A percentile compares a stretch with the other conserved stretches of the same genome.
Conservation (phyloP, 306 rosid genomes). For the Cicer arietinum region DNA sequence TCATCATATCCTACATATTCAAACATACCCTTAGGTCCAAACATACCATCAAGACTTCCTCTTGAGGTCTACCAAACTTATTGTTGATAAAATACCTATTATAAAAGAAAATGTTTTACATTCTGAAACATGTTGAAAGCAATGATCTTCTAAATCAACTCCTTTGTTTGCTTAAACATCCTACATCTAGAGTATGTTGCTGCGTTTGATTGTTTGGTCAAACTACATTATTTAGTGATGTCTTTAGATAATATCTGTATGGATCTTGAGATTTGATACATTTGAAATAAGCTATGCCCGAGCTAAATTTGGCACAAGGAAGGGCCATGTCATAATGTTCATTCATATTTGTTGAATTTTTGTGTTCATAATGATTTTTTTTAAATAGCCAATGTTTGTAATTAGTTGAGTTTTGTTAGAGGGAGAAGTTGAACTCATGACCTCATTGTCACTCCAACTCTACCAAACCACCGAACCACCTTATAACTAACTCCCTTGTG, state of each 20-base stretch:
- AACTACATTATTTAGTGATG: background rate
- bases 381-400: no score
- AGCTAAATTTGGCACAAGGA: no score
- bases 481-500: no score
- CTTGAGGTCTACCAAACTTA: slow-evolving; percentile 12
- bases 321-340: background rate
- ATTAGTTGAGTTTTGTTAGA: no score
- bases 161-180: slow-evolving; percentile 23
- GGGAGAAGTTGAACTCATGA: no score
- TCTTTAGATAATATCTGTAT: background rate
- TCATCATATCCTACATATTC: no score
- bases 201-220: slow-evolving; percentile 5
- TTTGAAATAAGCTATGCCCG: background rate
- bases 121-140: background rate
- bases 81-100: background rate
- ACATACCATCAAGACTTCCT: slow-evolving; percentile 1
- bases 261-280: background rate
- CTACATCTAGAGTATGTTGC: background rate
- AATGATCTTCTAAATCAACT: slow-evolving; percentile 25
- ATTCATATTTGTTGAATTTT: background rate
- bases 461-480: no score
- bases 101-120: background rate
- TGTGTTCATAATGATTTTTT: no score
- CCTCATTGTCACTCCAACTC: no score
- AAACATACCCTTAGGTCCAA: no score